Percentiles rank a stretch among this genome's conserved stretches.
These are phyloP conservation scores for Imleria badia DNA, from an alignment of 768 basidiomycete genomes.

Conservation along the genomic window DNA sequence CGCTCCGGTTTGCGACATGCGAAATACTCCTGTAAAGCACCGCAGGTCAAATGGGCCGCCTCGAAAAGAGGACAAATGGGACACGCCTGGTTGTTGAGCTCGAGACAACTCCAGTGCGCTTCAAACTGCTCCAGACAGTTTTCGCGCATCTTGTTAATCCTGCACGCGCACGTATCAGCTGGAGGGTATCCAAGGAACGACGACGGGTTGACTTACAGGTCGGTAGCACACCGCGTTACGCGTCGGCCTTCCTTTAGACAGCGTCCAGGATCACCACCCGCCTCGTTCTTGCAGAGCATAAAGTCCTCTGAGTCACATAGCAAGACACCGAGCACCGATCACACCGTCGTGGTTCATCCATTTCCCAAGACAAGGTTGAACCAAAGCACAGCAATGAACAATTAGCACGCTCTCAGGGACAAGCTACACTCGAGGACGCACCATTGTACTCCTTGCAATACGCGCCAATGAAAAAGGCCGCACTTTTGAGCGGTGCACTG, in stretches of 20 bases:
- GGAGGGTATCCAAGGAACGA: not conserved
- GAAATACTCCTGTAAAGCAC: constrained; percentile 68
- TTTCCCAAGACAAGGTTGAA: not conserved
- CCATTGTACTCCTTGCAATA: constrained; percentile 97
- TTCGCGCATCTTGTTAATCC: constrained; percentile 91
- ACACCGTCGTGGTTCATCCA: not conserved
- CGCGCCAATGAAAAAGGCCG: constrained; percentile 95
- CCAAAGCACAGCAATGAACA: not conserved
- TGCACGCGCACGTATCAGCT: constrained; percentile 30
- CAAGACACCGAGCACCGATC: not conserved
- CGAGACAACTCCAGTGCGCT: constrained; percentile 92
- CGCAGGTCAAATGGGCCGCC: not conserved
- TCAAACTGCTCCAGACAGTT: constrained; percentile 87
- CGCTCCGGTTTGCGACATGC: constrained; percentile 88
- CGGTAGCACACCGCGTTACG: constrained; percentile 92
- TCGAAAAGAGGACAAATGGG: not conserved
- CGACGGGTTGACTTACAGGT: constrained; percentile 63
- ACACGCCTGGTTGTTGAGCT: constrained; percentile 89
- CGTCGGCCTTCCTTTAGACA: constrained; percentile 95
- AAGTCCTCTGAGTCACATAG: constrained; percentile 69
- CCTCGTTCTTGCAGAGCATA: constrained; percentile 97
- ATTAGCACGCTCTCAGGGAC: constrained; percentile 9
- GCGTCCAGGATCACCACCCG: constrained; percentile 76
- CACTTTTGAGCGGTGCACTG: constrained; percentile 92
- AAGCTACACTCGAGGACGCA: constrained; percentile 38